Conservation (phyloP, 441 rosid genomes). For the Pelargonium cotyledonis region DNA sequence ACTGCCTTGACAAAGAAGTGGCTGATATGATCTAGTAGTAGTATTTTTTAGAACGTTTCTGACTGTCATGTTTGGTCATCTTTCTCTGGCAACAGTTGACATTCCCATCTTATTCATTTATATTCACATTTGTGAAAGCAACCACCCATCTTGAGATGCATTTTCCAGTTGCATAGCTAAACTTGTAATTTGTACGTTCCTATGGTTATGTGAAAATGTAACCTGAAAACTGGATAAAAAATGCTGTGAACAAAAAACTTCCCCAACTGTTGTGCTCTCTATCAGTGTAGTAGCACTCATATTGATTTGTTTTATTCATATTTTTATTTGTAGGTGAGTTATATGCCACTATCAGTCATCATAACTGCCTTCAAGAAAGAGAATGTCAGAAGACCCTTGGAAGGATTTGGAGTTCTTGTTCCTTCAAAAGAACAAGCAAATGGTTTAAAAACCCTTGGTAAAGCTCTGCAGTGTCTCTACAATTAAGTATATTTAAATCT, state of each 20-base stretch:
- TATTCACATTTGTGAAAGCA: not conserved
- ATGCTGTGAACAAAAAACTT: not conserved
- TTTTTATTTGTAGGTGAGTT: constrained; percentile 43
- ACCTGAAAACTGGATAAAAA: not conserved
- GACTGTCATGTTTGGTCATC: not conserved
- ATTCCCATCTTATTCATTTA: no score
- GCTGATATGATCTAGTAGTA: not conserved
- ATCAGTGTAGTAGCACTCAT: constrained; percentile 9
- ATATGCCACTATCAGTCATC: constrained; percentile 74
- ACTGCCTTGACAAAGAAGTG: not conserved
- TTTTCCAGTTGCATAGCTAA: not conserved
- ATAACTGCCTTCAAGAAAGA: constrained; percentile 80
- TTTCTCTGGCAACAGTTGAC: not conserved
- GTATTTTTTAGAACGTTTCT: not conserved
- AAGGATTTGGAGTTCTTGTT: constrained; percentile 94
- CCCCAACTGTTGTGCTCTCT: constrained; percentile 2
- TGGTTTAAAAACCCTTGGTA: constrained; percentile 90
- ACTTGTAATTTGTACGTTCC: not conserved
- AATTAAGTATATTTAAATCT: constrained; percentile 6
- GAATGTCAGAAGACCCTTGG: constrained; percentile 76
- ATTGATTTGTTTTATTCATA: constrained; percentile 9
- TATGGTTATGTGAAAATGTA: not conserved
- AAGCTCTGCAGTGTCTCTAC: constrained; percentile 19
- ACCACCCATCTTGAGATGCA: not conserved
- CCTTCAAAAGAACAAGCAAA: constrained; percentile 78